Conservation (phyloP, 768 basidiomycete genomes). For the Steccherinum ochraceum region DNA sequence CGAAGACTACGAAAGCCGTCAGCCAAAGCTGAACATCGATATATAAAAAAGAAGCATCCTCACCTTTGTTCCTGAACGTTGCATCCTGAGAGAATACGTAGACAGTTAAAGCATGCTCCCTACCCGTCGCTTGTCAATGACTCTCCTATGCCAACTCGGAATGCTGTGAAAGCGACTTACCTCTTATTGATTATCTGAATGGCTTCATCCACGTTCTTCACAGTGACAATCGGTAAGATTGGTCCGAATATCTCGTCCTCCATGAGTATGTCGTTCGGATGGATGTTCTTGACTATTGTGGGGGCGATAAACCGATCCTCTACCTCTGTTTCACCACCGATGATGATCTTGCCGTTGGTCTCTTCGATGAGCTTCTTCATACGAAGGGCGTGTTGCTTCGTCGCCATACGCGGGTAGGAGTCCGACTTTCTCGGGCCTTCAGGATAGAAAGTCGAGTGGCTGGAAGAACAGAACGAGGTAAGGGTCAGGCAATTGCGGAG, state of each 20-base stretch:
- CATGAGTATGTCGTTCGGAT: conserved; percentile 66
- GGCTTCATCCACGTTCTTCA: conserved; percentile 65
- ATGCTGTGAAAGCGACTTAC: no score
- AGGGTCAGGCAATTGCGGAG: no score
- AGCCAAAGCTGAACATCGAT: neutral
- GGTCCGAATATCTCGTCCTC: conserved; percentile 83
- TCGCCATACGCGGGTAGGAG: conserved; percentile 48
- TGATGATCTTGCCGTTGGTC: conserved; percentile 58
- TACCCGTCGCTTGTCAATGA: no score
- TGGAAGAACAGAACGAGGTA: no score
- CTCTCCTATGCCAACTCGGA: no score
- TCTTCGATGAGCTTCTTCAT: conserved; percentile 55
- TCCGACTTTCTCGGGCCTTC: conserved; percentile 29
- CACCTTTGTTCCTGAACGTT: conserved; percentile 57
- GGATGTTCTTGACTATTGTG: conserved; percentile 62
- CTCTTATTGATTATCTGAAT: conserved; percentile 59
- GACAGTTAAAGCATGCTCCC: conserved; percentile 68
- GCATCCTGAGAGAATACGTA: conserved; percentile 69
- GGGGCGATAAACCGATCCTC: conserved; percentile 61
- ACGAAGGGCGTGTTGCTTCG: conserved; percentile 47
- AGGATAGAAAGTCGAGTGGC: conserved; percentile 46
- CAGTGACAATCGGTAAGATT: conserved; percentile 65
- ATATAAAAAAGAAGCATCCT: neutral
- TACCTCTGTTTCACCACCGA: conserved; percentile 59
- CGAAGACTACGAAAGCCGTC: conserved; percentile 41